Evolutionary conservation across 805 yeast genomes (phyloP), one percentile per base, ranked within the genome.

Genomic region (Naumovozyma castellii): DNA sequence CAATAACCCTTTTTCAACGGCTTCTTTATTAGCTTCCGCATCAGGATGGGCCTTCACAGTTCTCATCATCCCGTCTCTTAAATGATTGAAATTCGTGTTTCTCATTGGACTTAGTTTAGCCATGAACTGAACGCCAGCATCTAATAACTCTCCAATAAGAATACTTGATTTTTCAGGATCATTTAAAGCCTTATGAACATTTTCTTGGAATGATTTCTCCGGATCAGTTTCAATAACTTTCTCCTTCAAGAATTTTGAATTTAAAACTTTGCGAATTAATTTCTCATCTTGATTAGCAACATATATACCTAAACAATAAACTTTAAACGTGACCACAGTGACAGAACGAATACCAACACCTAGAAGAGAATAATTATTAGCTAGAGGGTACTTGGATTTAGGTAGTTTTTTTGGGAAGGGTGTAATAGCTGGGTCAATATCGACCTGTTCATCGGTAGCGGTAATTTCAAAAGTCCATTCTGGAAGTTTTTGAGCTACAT

Each of bases 21-120:
- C 64, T 2, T 69, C 75, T 25, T 64, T 64, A 30, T 70, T 64
- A 5, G 67, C 62, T 47, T 77, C 77, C 38, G 80, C 74, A 43
- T 70, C 64, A 2, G 81, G 77, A 53, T 76, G 76, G 28, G 85
- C 81, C 58, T 80, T 67, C 35, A 85, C 73, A 0, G 95, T 77
- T 57, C 88, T 80, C 36, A 86, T 73, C 44, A 92, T 73, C 32
- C 44, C 44, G 56, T 92, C 97, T 48, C 83, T 75, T 53, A 90
- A 63, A 57, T 92, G 97, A 46, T 78, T 77, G 62, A 83, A 87
- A 62, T 90, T 97, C 1, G 97, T 90, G 59, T 84, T 86, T 56
- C 96, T 75, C 14, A 81, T 78, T 0, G 98, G 97, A 9, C 82
- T 78, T 43, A 90, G 80, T 46, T 94, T 69, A 18, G 87, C 80